Base-by-base conservation (phyloP, 805 yeast genomes). In the Wickerhamomyces kurtzmanii region DNA sequence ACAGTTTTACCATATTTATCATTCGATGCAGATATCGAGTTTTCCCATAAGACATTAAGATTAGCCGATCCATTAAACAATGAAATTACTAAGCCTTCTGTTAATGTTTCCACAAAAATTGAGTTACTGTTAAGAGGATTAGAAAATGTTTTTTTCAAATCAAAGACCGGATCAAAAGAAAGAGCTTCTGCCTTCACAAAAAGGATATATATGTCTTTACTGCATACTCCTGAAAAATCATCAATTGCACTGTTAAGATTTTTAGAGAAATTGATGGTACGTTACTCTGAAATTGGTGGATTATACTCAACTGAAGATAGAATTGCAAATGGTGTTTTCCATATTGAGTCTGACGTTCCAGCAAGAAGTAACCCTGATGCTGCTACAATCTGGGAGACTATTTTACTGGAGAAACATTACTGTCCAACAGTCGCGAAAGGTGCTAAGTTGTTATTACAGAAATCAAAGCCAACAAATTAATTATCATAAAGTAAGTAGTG, bases 301-400 rank as follows among this genome's bases (percentile, higher is more conserved):
- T 57, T 89, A 28, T 85, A 79, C 57, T 74, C 84, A 14, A 83
- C 96, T 2, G 95, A 86, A 26, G 98, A 91, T 47, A 67, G 91
- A 39, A 70, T 91, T 22, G 74, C 75, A 22, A 86, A 89, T 33
- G 97, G 96, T 26, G 62, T 65, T 10, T 80, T 79, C 46, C 70
- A 73, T 16, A 62, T 77, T 39, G 85, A 75, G 27, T 67, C 67
- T 9, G 70, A 69, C 29, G 75, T 71, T 25, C 72, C 83, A 8
- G 83, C 79, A 39, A 72, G 89, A 48, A 62, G 82, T 40, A 87
- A 91, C 45, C 70, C 94, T 2, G 89, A 79, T 23, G 91, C 89
- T 12, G 93, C 96, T 2, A 79, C 86, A 0, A 55, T 89, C 20
- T 91, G 95, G 94, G 98, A 91, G 47, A 72, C 75, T 29, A 76